Evolutionary conservation across 2,329 filamentous ascomycete species (phyloP).

Genomic region (Colletotrichum coccodes): DNA sequence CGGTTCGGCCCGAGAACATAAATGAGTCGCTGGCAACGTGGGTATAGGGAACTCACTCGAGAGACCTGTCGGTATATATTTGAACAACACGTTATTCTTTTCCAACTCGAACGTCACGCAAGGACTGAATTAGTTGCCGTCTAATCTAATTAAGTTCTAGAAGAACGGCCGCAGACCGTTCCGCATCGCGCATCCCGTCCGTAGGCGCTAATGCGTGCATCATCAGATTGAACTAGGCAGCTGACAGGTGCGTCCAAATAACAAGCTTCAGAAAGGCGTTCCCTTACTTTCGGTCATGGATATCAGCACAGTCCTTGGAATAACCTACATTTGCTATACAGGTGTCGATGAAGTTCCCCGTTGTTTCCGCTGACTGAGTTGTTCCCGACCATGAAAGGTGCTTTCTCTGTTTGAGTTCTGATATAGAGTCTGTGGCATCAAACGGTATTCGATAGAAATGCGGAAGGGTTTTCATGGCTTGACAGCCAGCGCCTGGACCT

Average conservation of each 20-base stretch:
- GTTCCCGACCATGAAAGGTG: not conserved
- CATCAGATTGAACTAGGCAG: not conserved
- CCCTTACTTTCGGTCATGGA: not conserved
- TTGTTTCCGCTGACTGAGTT: not conserved
- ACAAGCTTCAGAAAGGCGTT: not conserved
- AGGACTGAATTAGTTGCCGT: not conserved
- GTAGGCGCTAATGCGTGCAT: not conserved
- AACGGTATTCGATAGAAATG: not conserved
- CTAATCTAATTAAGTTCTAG: not conserved
- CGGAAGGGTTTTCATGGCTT: not conserved
- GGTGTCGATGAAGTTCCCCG: not conserved
- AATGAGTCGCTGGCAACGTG: conserved; percentile 5
- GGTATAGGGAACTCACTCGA: not conserved
- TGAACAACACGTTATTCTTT: not conserved
- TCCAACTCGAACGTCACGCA: not conserved
- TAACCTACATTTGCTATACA: not conserved
- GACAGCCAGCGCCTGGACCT: not conserved
- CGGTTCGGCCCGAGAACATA: conserved; percentile 27
- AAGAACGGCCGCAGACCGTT: not conserved
- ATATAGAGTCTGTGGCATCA: no score
- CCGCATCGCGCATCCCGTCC: not conserved
- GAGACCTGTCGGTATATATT: no score
- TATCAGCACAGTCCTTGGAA: not conserved
- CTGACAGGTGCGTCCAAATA: not conserved
- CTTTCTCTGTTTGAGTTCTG: not conserved